phyloP scores from a whole-genome alignment of 2,329 filamentous ascomycete species.

The Fusarium hostae region DNA sequence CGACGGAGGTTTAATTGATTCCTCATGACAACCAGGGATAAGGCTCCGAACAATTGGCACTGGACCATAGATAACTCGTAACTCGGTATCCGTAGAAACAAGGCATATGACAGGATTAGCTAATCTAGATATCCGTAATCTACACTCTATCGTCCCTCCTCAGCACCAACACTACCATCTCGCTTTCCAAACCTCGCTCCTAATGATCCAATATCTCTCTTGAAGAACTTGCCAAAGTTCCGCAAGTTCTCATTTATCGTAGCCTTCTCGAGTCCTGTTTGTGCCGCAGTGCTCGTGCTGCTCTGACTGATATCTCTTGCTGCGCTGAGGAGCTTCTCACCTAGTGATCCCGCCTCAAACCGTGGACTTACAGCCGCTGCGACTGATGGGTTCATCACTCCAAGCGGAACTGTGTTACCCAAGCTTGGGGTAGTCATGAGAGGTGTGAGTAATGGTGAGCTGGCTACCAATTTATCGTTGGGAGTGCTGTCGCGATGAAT shows the following conservation, averaged over 20 bases:
- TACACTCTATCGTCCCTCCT: constrained; percentile 40
- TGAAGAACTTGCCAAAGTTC: constrained; percentile 97
- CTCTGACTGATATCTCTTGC: constrained; percentile 83
- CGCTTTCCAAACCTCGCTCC: constrained; percentile 78
- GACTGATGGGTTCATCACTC: constrained; percentile 57
- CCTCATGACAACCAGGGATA: constrained; percentile 32
- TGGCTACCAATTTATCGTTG: constrained; percentile 76
- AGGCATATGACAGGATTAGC: not conserved
- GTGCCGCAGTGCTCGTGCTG: constrained; percentile 48
- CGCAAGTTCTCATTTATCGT: constrained; percentile 94
- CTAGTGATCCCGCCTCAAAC: constrained; percentile 85
- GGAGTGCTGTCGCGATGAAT: constrained; percentile 81
- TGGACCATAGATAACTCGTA: not conserved
- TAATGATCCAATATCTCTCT: constrained; percentile 82
- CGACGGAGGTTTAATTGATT: constrained; percentile 27
- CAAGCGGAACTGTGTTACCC: constrained; percentile 50
- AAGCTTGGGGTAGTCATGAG: constrained; percentile 63
- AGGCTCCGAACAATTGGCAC: not conserved
- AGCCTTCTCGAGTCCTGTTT: constrained; percentile 65
- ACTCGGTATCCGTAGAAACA: not conserved
- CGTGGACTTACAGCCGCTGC: constrained; percentile 58
- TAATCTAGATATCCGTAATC: not conserved
- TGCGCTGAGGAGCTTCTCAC: constrained; percentile 88
- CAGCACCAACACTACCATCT: constrained; percentile 54
- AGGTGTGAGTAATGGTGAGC: constrained; percentile 76